A percentile compares a stretch with the other conserved stretches of the same genome.
phyloP scores from a whole-genome alignment of 148 eudicot species.

The Heliamphora exappendiculata region DNA sequence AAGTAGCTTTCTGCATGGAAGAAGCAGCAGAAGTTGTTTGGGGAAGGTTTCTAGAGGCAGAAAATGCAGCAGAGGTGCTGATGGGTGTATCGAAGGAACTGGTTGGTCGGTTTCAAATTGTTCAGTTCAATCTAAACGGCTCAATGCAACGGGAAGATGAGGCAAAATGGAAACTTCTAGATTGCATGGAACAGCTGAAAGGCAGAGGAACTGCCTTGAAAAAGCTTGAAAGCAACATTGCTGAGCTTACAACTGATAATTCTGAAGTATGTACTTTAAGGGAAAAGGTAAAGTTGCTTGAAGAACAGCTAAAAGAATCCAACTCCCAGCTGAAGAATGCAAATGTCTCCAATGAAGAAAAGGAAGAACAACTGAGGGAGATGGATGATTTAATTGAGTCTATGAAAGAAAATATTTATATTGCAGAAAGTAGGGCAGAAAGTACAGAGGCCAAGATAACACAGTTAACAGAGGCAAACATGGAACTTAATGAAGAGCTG shows the following conservation, averaged over 20 bases:
- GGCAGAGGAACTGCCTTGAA: constrained; percentile 27
- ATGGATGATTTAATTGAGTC: constrained; percentile 45
- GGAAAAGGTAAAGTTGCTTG: constrained; percentile 43
- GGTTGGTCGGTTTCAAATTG: constrained; percentile 37
- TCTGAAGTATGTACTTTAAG: constrained; percentile 30
- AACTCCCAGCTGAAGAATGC: constrained; percentile 32
- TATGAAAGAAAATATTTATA: constrained; percentile 36
- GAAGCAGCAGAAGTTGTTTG: constrained; percentile 62
- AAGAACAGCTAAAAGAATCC: constrained; percentile 38
- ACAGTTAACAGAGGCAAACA: constrained; percentile 58
- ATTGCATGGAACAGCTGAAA: constrained; percentile 30
- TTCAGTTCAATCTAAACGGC: constrained; percentile 42
- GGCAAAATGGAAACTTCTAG: constrained; percentile 35
- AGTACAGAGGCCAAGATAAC: constrained; percentile 54
- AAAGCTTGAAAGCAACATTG: constrained; percentile 24
- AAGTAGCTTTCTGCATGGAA: constrained; percentile 50
- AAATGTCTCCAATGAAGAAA: constrained; percentile 35
- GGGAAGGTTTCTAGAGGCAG: constrained; percentile 70
- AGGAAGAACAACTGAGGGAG: constrained; percentile 38
- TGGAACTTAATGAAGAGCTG: constrained; percentile 74
- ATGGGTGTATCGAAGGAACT: constrained; percentile 63
- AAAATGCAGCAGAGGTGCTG: constrained; percentile 58
- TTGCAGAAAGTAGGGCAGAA: constrained; percentile 55
- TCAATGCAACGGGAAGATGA: constrained; percentile 53
- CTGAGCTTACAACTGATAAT: constrained; percentile 27